phyloP scores from a whole-genome alignment of 305 asterid genomes.

The Fraxinus greggii region DNA sequence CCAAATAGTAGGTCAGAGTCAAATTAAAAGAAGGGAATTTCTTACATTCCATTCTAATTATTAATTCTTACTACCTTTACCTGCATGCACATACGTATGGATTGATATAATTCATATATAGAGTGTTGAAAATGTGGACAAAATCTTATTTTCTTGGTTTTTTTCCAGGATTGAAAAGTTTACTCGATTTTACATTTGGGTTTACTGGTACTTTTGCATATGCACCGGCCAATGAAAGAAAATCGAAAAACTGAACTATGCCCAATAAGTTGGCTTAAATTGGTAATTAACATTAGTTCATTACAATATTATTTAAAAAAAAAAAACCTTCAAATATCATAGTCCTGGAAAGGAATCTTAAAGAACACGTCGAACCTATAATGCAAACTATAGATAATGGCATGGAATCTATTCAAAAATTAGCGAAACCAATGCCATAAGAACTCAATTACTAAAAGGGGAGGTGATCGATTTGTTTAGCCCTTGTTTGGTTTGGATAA shows the following conservation, averaged over 20 bases:
- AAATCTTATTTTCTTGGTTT: background rate
- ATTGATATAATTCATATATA: background rate
- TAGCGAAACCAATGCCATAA: background rate
- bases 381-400: background rate
- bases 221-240: background rate
- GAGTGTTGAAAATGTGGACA: background rate
- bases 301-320: background rate
- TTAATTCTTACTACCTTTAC: background rate
- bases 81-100: slow-evolving; percentile 7
- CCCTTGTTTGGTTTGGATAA: background rate
- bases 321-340: background rate
- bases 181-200: background rate
- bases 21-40: slow-evolving; percentile 27
- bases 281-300: background rate
- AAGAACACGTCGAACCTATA: background rate
- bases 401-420: background rate
- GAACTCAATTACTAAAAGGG: background rate
- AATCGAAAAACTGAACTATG: background rate
- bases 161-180: background rate
- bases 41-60: slow-evolving; percentile 20
- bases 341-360: background rate
- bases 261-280: background rate
- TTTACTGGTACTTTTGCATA: background rate
- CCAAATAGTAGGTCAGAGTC: slow-evolving; percentile 29
- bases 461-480: background rate